Conservation (phyloP, 2,329 filamentous ascomycete genomes). For the Penicillium sp. region DNA sequence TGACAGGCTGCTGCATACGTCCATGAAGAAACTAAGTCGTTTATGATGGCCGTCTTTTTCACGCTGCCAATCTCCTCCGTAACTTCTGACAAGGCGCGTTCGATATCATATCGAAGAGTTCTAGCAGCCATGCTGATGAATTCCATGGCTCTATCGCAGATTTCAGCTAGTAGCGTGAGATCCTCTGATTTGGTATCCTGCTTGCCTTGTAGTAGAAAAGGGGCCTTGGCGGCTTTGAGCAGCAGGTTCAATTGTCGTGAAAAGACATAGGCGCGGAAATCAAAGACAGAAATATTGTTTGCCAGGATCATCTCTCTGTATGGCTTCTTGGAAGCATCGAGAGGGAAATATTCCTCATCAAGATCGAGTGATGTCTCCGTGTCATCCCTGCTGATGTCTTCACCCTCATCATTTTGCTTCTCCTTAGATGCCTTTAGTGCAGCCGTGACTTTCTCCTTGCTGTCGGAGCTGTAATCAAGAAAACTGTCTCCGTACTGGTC, state of each 20-base stretch:
- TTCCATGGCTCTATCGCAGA: conserved; percentile 75
- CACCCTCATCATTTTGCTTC: conserved; percentile 16
- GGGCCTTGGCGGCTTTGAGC: conserved; percentile 70
- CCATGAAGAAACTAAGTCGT: conserved; percentile 47
- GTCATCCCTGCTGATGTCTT: conserved; percentile 28
- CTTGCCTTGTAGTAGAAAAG: conserved; percentile 28
- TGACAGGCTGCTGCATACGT: conserved; percentile 42
- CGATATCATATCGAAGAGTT: conserved; percentile 73
- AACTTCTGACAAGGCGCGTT: conserved; percentile 54
- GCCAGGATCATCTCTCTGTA: conserved; percentile 90
- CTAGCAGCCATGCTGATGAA: conserved; percentile 80
- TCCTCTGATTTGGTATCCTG: conserved; percentile 62
- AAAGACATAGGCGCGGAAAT: conserved; percentile 93
- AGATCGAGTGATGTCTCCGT: conserved; percentile 27
- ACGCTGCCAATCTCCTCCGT: conserved; percentile 31
- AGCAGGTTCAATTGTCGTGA: conserved; percentile 80
- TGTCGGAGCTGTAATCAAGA: conserved; percentile 67
- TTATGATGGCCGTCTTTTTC: conserved; percentile 34
- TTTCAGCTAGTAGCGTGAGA: conserved; percentile 74
- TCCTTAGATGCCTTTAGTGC: conserved; percentile 41
- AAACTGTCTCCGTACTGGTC: conserved; percentile 70
- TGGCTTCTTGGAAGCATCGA: conserved; percentile 63
- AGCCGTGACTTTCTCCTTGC: conserved; percentile 58
- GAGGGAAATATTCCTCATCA: conserved; percentile 32
- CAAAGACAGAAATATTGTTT: conserved; percentile 93